Evolutionary conservation across 352 stramenopile species (phyloP).

Genomic region (Globisporangium polare): DNA sequence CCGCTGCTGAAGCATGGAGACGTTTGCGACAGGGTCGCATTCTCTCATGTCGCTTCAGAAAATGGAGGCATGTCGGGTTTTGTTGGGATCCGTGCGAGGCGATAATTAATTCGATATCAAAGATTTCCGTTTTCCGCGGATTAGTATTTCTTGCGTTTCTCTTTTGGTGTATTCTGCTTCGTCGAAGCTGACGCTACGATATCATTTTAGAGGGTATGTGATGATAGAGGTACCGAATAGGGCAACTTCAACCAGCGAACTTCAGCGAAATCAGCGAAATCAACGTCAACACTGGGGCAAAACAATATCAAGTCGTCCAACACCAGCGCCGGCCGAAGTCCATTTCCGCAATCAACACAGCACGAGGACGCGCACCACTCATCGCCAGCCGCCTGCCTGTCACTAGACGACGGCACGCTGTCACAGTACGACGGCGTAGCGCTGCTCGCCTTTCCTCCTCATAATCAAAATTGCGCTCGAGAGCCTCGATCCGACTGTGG

Average conservation of each 20-base stretch:
- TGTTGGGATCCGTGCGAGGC: background rate
- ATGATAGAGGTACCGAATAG: background rate
- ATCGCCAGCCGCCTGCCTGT: background rate
- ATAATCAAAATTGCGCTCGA: constrained; percentile 7
- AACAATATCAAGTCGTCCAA: background rate
- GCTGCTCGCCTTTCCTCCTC: background rate
- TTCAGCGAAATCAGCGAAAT: background rate
- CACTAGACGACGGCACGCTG: background rate
- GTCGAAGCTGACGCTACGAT: background rate
- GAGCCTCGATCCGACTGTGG: background rate
- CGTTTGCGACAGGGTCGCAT: constrained; percentile 3
- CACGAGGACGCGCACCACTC: background rate
- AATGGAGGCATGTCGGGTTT: background rate
- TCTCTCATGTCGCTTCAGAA: constrained; percentile 1
- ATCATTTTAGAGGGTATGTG: background rate
- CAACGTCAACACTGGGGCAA: too few species aligned
- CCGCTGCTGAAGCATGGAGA: background rate
- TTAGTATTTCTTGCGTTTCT: background rate
- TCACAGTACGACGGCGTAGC: background rate
- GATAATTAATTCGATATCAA: background rate
- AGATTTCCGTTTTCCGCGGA: background rate
- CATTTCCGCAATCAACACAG: background rate
- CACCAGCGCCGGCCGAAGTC: background rate
- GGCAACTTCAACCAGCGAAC: constrained; percentile 1
- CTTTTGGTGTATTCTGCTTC: background rate